A percentile compares a stretch with the other conserved stretches of the same genome.
Conservation (phyloP, 106 monocot genomes). For the Posidonia australis region DNA sequence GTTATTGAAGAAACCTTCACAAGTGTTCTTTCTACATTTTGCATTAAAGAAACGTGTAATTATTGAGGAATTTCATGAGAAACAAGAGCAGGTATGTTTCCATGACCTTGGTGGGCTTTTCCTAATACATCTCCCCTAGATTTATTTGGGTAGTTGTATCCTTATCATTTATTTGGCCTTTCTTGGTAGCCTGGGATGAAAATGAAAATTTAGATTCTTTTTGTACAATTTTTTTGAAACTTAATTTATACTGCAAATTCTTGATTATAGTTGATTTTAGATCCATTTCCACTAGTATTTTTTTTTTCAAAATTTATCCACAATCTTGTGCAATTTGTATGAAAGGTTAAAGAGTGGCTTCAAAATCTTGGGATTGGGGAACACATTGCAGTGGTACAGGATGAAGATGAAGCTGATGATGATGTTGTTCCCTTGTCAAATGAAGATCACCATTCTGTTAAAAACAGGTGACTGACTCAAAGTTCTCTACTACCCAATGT, state of each 20-base stretch:
- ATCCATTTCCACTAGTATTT: background rate
- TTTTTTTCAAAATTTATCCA: background rate
- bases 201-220: no score
- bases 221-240: no score
- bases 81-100: slow-evolving; percentile 83
- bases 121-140: no score
- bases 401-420: slow-evolving; percentile 93
- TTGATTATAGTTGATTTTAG: no score
- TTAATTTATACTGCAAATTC: no score
- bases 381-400: slow-evolving; percentile 59
- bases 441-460: slow-evolving; percentile 64
- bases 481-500: background rate
- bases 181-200: no score
- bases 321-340: background rate
- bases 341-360: slow-evolving; percentile 97
- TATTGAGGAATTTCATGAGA: slow-evolving; percentile 85
- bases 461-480: slow-evolving; percentile 49
- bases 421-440: slow-evolving; percentile 40
- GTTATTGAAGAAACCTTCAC: slow-evolving; percentile 77
- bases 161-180: no score
- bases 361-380: slow-evolving; percentile 87
- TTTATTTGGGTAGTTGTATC: no score
- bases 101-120: no score
- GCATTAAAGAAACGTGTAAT: slow-evolving; percentile 87
- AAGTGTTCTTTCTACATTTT: slow-evolving; percentile 91